Evolutionary conservation across 305 asterid species (phyloP).

Genomic region (Euphrasia arctica): DNA sequence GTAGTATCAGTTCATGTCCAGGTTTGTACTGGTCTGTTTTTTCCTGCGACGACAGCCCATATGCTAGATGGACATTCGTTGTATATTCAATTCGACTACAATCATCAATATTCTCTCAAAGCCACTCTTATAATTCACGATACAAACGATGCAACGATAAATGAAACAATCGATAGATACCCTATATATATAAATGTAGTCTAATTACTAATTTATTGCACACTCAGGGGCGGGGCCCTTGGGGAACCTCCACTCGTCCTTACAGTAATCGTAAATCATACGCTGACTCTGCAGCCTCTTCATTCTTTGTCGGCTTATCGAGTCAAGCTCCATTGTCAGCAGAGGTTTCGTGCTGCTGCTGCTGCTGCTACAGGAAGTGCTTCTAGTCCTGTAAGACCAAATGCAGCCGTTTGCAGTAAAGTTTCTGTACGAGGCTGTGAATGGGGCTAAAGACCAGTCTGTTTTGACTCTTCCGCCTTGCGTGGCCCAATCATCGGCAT

Average conservation of each 20-base stretch:
- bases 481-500: constrained; percentile 52
- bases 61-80: too few relatives aligned
- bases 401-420: constrained; percentile 33
- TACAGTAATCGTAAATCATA: constrained; percentile 48
- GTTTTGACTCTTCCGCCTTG: constrained; percentile 46
- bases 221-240: constrained; percentile 20
- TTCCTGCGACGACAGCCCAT: too few relatives aligned
- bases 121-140: neutral
- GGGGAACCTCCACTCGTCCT: constrained; percentile 46
- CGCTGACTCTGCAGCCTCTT: constrained; percentile 36
- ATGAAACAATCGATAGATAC: neutral
- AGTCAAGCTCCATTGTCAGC: constrained; percentile 31
- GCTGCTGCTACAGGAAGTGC: constrained; percentile 28
- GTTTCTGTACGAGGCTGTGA: constrained; percentile 40
- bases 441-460: constrained; percentile 44
- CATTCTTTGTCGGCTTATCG: constrained; percentile 30
- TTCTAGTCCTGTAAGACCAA: constrained; percentile 29
- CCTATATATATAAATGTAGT: neutral
- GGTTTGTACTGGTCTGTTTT: too few relatives aligned
- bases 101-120: too few relatives aligned
- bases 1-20: too few relatives aligned
- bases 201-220: constrained; percentile 4
- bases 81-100: too few relatives aligned
- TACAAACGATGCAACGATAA: neutral
- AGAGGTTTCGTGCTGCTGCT: constrained; percentile 17